Conservation (phyloP, 2,329 filamentous ascomycete genomes). For the Fusarium pseudograminearum region DNA sequence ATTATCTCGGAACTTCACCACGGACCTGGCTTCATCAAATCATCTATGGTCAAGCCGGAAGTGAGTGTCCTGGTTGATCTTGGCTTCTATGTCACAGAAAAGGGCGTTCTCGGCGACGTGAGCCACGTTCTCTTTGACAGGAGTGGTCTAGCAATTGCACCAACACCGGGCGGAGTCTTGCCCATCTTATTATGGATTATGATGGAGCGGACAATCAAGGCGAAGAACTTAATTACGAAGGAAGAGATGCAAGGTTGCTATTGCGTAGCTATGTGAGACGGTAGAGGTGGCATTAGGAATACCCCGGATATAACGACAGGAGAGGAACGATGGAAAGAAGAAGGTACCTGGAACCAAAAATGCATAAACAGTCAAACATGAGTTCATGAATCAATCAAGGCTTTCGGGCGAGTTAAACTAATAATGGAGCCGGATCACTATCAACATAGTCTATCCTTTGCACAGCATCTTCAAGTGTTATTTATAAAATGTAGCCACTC, state of each 20-base stretch:
- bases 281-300: background rate
- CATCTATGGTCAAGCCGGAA: background rate
- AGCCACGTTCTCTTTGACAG: constrained; percentile 1
- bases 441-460: too few relatives aligned
- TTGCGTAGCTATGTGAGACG: background rate
- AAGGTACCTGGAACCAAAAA: accelerated
- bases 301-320: too few relatives aligned
- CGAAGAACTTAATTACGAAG: background rate
- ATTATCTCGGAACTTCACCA: constrained; percentile 3
- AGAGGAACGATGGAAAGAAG: accelerated
- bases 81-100: constrained; percentile 4
- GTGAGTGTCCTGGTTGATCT: background rate
- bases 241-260: background rate
- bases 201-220: constrained; percentile 9
- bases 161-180: constrained; percentile 1
- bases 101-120: background rate
- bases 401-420: accelerated
- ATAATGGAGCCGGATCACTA: too few relatives aligned
- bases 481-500: too few relatives aligned
- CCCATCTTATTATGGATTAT: constrained; percentile 4
- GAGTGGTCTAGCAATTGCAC: constrained; percentile 3
- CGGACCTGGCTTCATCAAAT: background rate
- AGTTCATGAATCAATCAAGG: accelerated
- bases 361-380: too few relatives aligned
- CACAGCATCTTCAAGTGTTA: too few relatives aligned